Evolutionary conservation across 768 basidiomycete genomes (phyloP), one percentile per base, ranked within the genome.

Genomic region (Trametes cingulata): DNA sequence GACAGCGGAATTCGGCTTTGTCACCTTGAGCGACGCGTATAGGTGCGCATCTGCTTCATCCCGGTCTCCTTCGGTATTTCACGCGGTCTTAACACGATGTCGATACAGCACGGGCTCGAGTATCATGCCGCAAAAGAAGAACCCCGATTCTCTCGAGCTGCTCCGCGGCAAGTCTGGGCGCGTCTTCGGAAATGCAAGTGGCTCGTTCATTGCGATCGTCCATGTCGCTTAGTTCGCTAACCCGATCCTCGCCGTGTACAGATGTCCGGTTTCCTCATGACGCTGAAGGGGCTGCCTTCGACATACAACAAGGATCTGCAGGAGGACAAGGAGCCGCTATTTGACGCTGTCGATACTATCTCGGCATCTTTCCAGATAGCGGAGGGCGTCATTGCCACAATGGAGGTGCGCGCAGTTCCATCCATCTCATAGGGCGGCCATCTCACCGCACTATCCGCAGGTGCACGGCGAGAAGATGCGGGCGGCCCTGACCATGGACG

Each of bases 81-180:
- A 60, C n/a, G 29, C 4, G 29, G 4, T 33, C 10, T 43, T 56
- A 20, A 52, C 22, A 39, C 58, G 33, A 19, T 19, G 49, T 42
- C 40, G 9, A 65, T 33, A 9, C 43, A 98, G 95, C 71, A 99
- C 97, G 43, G 97, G 97, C 7, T 98, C 95, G 40, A 98, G 95
- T 66, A 98, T 99, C 72, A 99, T 99, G 97, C 97, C 97, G 6
- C 97, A 98, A 72, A 98, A 99, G 79, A 99, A 98, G 77, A 98
- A 98, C 70, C 93, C 95, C 0, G 97, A 98, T 73, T 98, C 96
- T 10, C 78, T 97, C 55, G 97, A 99, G 74, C 80, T 99, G 20
- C 79, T 99, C 58, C 87, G 97, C 58, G 97, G 97, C 67, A 99
- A 99, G 75, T 84, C 91, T 33, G 97, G 97, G 5, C 87, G 97